phyloP scores from a whole-genome alignment of 371 early-diverging fungal species.

The Mortierella sp. region DNA sequence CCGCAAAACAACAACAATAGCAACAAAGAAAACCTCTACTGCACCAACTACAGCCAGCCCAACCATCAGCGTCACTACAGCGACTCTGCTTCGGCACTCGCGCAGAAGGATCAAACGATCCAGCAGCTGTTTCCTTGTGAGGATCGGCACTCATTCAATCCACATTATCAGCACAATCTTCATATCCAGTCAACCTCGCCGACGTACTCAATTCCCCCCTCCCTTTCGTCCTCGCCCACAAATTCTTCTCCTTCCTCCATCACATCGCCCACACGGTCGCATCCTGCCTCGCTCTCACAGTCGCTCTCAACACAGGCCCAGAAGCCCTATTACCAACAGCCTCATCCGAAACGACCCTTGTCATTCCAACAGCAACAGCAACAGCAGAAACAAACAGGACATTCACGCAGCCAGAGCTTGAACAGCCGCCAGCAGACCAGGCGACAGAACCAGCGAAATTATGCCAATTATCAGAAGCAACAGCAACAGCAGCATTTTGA shows the following conservation, averaged over 20 bases:
- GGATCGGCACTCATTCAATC: conserved; percentile 42
- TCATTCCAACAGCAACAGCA: conserved; percentile 9
- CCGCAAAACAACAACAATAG: conserved; percentile 2
- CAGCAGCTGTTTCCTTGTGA: conserved; percentile 42
- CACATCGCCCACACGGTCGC: conserved; percentile 62
- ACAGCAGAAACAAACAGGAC: conserved; percentile 1
- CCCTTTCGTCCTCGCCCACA: conserved; percentile 66
- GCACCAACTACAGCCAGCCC: not conserved
- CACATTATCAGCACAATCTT: conserved; percentile 51
- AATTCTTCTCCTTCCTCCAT: conserved; percentile 69
- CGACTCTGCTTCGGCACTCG: conserved; percentile 16
- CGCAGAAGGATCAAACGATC: conserved; percentile 23
- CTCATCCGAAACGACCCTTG: conserved; percentile 11
- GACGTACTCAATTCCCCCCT: conserved; percentile 58
- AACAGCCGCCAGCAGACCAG: conserved; percentile 28
- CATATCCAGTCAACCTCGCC: conserved; percentile 24
- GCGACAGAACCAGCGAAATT: conserved; percentile 19
- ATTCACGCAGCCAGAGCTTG: conserved; percentile 19
- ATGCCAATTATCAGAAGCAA: conserved; percentile 8
- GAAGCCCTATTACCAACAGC: conserved; percentile 24
- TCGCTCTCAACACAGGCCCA: conserved; percentile 8
- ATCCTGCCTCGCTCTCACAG: conserved; percentile 36
- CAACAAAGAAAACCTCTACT: conserved; percentile 10
- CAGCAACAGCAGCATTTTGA: conserved; percentile 18
- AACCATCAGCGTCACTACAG: conserved; percentile 21